Evolutionary conservation across 169 alveolate species (phyloP).

Genomic region (Miamiensis avidus): DNA sequence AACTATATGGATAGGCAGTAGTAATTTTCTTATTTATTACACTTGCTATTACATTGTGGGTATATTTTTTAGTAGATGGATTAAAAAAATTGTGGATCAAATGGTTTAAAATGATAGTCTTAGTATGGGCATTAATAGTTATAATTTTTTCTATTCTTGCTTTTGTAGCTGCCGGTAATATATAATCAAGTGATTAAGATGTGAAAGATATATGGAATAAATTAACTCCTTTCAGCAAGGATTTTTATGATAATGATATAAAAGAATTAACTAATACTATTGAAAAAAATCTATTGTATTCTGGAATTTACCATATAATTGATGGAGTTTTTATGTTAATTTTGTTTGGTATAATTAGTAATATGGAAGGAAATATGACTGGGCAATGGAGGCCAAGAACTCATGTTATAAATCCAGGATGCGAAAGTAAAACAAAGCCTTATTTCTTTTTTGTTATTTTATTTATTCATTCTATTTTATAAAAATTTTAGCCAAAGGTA

Average conservation of each 20-base stretch:
- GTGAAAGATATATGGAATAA: background rate
- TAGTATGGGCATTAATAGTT: background rate
- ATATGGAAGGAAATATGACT: background rate
- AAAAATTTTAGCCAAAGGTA: too few relatives aligned
- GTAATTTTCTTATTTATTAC: background rate
- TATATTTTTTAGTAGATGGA: background rate
- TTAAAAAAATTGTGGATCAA: background rate
- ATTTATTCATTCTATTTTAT: too few relatives aligned
- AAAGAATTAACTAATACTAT: too few relatives aligned
- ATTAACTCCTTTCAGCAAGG: background rate
- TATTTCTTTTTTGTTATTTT: too few relatives aligned
- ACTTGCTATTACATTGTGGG: background rate
- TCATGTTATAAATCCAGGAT: background rate
- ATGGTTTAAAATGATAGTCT: background rate
- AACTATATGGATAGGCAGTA: background rate
- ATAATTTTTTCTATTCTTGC: background rate
- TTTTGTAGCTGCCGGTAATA: background rate
- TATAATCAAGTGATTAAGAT: background rate
- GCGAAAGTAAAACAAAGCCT: background rate
- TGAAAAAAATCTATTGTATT: background rate
- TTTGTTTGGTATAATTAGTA: background rate
- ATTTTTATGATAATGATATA: background rate
- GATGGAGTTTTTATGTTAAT: background rate
- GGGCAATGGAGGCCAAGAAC: background rate
- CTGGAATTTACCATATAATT: background rate